phyloP scores from a whole-genome alignment of 495 filamentous ascomycete species.

The Aspergillus funiculosus region DNA sequence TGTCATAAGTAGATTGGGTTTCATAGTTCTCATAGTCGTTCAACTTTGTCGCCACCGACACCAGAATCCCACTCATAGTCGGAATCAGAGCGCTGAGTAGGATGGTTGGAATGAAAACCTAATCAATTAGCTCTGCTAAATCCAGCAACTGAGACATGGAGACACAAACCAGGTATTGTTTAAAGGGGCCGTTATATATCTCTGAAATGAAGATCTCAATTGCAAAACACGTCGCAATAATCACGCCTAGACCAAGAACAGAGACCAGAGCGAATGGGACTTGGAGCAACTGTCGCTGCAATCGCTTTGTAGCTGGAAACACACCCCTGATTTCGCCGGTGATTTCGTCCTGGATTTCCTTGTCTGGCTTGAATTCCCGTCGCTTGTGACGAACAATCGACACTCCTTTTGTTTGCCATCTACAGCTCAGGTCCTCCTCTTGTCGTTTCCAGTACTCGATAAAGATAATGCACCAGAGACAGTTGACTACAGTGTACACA shows the following conservation, averaged over 20 bases:
- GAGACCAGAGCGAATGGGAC: conserved; percentile 81
- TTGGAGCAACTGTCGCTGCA: conserved; percentile 75
- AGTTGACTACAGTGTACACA: conserved; percentile 74
- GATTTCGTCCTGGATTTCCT: conserved; percentile 66
- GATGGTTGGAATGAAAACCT: conserved; percentile 85
- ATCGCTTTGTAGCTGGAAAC: conserved; percentile 71
- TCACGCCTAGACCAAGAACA: conserved; percentile 60
- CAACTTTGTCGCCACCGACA: conserved; percentile 67
- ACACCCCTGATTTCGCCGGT: conserved; percentile 77
- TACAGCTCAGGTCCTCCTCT: conserved; percentile 81
- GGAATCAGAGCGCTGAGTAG: conserved; percentile 78
- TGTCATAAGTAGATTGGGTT: conserved; percentile 71
- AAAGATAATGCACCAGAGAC: conserved; percentile 84
- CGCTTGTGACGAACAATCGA: conserved; percentile 73
- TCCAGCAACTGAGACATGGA: neutral
- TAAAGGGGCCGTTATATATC: conserved; percentile 86
- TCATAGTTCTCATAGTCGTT: conserved; percentile 92
- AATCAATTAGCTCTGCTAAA: conserved; percentile 26
- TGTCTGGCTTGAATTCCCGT: conserved; percentile 73
- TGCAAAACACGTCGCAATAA: conserved; percentile 83
- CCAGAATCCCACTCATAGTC: conserved; percentile 69
- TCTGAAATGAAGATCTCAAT: conserved; percentile 97
- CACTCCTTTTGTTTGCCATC: conserved; percentile 88
- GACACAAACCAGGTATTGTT: conserved; percentile 65
- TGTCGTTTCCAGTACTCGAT: conserved; percentile 97